phyloP scores from a whole-genome alignment of 106 monocot genomes.

The Dioscorea alata region DNA sequence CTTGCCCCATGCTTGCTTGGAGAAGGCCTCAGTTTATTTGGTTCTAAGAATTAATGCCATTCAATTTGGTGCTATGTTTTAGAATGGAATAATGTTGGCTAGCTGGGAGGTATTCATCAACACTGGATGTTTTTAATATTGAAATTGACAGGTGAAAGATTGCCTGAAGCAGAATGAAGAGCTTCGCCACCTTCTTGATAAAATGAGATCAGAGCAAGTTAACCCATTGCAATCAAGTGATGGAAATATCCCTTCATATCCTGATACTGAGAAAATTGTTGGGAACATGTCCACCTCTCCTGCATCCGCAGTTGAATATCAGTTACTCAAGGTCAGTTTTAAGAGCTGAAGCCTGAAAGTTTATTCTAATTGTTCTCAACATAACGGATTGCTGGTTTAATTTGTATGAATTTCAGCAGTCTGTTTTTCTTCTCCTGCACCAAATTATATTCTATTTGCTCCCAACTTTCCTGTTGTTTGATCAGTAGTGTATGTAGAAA shows the following conservation, averaged over 20 bases:
- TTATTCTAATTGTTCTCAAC: not conserved
- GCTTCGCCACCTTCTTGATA: slow-evolving; percentile 60
- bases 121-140: no score
- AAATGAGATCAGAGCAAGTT: slow-evolving; percentile 54
- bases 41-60: no score
- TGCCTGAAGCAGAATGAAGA: slow-evolving; percentile 95
- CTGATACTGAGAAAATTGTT: slow-evolving; percentile 22
- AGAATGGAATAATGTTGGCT: no score
- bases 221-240: slow-evolving; percentile 13
- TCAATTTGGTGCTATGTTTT: no score
- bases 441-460: no score
- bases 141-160: slow-evolving; percentile 58
- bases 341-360: not conserved
- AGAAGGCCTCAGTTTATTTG: no score
- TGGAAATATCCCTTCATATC: slow-evolving; percentile 10
- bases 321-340: slow-evolving; percentile 53
- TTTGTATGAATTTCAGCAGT: not conserved
- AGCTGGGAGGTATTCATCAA: no score
- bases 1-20: no score
- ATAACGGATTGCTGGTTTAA: not conserved
- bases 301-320: slow-evolving; percentile 27
- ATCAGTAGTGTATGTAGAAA: no score
- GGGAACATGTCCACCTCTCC: slow-evolving; percentile 13
- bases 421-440: not conserved
- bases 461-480: no score